These are phyloP conservation scores for Irpex rosettiformis DNA, from an alignment of 1,284 basidiomycete genomes.

Conservation along the genomic window DNA sequence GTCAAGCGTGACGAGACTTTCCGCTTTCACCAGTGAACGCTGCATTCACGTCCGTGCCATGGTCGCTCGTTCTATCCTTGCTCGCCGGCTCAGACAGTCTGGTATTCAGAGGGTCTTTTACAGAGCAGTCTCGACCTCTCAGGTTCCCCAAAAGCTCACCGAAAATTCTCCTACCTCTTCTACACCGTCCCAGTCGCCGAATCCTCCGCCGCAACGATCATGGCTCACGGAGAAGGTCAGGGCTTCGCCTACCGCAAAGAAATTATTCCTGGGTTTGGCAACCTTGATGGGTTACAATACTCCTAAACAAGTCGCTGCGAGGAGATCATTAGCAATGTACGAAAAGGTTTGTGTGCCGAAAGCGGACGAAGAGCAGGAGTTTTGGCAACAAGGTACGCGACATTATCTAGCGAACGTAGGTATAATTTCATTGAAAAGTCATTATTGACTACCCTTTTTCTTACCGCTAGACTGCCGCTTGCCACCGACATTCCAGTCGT, in stretches of 20 bases:
- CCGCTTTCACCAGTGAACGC: neutral
- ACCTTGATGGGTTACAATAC: conserved; percentile 58
- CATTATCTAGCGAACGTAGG: neutral
- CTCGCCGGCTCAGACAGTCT: conserved; percentile 13
- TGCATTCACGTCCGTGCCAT: conserved; percentile 6
- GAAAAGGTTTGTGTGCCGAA: conserved; percentile 50
- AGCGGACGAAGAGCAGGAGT: conserved; percentile 57
- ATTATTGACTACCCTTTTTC: conserved; percentile 5
- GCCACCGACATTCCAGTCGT: conserved; percentile 94
- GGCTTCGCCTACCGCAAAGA: conserved; percentile 45
- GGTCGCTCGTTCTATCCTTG: conserved; percentile 19
- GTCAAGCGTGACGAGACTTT: neutral
- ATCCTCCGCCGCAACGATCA: conserved; percentile 19
- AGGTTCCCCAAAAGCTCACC: neutral
- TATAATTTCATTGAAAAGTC: neutral
- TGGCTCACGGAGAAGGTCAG: conserved; percentile 62
- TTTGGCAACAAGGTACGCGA: conserved; percentile 61
- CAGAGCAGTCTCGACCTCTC: conserved; percentile 3
- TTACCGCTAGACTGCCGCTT: conserved; percentile 68
- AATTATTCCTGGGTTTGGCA: conserved; percentile 48
- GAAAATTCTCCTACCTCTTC: conserved; percentile 1
- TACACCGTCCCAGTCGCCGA: neutral
- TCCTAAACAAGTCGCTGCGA: conserved; percentile 57
- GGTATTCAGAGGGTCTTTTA: neutral
- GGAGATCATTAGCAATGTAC: conserved; percentile 57